A percentile compares a stretch with the other conserved stretches of the same genome.
phyloP scores from a whole-genome alignment of 23 red algal species.

The Agarophyton chilense region DNA sequence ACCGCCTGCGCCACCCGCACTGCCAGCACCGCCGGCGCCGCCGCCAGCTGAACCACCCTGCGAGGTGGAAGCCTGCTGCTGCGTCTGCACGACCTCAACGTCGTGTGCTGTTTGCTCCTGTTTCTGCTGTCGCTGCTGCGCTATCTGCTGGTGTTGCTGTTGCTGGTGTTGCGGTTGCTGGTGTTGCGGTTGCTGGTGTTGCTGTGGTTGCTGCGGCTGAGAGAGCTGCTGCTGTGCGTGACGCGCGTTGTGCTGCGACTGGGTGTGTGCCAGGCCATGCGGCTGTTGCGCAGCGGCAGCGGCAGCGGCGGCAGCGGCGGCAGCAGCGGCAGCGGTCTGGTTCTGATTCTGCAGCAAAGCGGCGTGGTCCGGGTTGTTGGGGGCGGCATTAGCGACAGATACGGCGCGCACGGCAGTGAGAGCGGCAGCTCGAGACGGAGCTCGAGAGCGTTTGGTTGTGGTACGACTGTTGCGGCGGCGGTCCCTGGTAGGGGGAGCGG shows the following conservation, averaged over 20 bases:
- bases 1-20: background rate
- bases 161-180: background rate
- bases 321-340: background rate
- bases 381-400: background rate
- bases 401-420: background rate
- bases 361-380: background rate
- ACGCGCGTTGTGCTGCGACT: background rate
- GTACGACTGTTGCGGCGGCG: conserved; percentile 18
- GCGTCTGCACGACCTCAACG: background rate
- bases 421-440: background rate
- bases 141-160: background rate
- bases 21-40: background rate
- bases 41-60: background rate
- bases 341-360: background rate
- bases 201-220: background rate
- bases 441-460: background rate
- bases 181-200: background rate
- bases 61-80: background rate
- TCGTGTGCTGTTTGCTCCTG: background rate
- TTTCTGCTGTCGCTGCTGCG: background rate
- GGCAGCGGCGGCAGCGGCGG: background rate
- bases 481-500: background rate
- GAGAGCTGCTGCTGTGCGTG: background rate
- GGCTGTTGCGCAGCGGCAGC: background rate
- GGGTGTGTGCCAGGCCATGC: background rate